Base-by-base conservation (phyloP, 352 stramenopile species). In the Detonula confervacea region DNA sequence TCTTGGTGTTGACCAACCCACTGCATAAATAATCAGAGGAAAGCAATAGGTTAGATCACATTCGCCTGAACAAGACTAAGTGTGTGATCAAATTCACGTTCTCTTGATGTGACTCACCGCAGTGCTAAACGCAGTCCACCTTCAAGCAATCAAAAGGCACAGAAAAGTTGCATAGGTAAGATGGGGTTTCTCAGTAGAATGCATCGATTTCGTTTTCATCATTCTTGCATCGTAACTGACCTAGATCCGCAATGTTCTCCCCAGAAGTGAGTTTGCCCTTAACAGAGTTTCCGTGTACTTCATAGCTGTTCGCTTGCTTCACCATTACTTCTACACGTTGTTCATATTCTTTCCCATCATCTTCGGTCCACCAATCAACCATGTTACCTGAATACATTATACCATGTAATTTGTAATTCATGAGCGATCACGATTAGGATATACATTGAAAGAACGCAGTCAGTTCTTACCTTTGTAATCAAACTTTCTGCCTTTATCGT, bases 241-340 rank as follows among this genome's bases (percentile, higher is more conserved):
- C 70, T 62, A 97, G 95, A 76, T 97, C 94, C 24, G 95, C 95
- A 51, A 97, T 96, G 76, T 97, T 97, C 55, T 97, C 95, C n/a
- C 95, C 95, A 9, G 95, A 85, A 16, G 95, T 97, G 37, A 98
- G 71, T 64, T 97, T 93, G 4, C 95, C 95, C 49, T 97, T 96
- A 14, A 98, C 86, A 30, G 88, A 83, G 59, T 91, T 71, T 12
- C 83, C 89, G 54, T 92, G 76, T 0, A 95, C 88, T 73, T 93
- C 68, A 73, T 90, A 93, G 20, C 72, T 69, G 27, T 87, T 80
- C 1, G 90, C 87, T 70, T 92, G 87, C 16, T 89, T 60, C 1
- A 91, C 87, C 83, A 91, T 91, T 0, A 91, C 84, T 67, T 90
- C 57, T 11, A 93, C 87, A n/a, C 87, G 42, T 52, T 64, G 68